Conservation (phyloP, 2,329 filamentous ascomycete genomes). For the Fusarium falciforme region DNA sequence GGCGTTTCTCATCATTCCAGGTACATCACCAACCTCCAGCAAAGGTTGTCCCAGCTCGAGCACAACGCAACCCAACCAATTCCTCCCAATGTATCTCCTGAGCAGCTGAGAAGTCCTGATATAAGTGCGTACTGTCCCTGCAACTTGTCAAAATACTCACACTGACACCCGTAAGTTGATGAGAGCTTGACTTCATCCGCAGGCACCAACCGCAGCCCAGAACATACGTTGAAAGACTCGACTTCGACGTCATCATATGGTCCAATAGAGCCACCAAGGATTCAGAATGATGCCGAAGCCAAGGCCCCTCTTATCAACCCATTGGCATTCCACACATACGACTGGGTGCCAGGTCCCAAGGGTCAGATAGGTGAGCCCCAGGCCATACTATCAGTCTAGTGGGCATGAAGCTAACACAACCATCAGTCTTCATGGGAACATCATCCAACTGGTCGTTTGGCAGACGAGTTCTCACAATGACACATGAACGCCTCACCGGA, state of each 20-base stretch:
- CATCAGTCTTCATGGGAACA: slow-evolving; percentile 32
- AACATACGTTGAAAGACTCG: not conserved
- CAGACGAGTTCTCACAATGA: slow-evolving; percentile 36
- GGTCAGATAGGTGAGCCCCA: slow-evolving; percentile 13
- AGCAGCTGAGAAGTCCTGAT: slow-evolving; percentile 1
- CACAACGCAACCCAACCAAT: not conserved
- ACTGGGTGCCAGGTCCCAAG: slow-evolving; percentile 30
- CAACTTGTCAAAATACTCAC: accelerated
- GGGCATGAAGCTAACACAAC: not conserved
- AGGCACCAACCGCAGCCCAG: not conserved
- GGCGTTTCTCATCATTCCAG: not conserved
- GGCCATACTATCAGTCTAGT: too few relatives aligned
- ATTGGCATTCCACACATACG: slow-evolving; percentile 32
- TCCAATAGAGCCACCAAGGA: not conserved
- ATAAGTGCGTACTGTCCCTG: not conserved
- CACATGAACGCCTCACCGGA: slow-evolving; percentile 26
- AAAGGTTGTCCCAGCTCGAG: slow-evolving; percentile 22
- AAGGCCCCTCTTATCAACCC: slow-evolving; percentile 34
- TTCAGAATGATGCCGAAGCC: not conserved
- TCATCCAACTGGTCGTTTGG: slow-evolving; percentile 38
- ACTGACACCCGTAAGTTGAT: not conserved
- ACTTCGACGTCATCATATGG: slow-evolving; percentile 2
- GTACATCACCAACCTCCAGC: slow-evolving; percentile 27
- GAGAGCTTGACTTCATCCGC: not conserved
- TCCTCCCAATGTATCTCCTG: not conserved